These are phyloP conservation scores for Talaromyces pinophilus DNA, from an alignment of 2,329 filamentous ascomycete species.

Conservation along the genomic window DNA sequence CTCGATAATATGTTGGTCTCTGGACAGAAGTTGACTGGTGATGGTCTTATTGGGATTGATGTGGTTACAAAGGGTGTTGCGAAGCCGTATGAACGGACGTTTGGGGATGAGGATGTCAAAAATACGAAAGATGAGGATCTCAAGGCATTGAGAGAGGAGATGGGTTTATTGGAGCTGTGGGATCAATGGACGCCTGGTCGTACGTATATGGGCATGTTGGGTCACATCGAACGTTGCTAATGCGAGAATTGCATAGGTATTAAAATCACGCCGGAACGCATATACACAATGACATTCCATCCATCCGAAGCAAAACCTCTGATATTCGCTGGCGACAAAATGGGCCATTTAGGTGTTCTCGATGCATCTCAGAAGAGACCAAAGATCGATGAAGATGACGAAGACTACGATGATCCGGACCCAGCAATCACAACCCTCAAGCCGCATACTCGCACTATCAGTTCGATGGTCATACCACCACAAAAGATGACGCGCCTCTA, in stretches of 20 bases:
- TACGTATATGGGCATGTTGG: slow-evolving; percentile 41
- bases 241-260: slow-evolving; percentile 60
- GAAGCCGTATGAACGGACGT: slow-evolving; percentile 79
- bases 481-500: slow-evolving; percentile 74
- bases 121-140: slow-evolving; percentile 76
- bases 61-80: slow-evolving; percentile 66
- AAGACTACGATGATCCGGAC: slow-evolving; percentile 64
- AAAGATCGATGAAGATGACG: slow-evolving; percentile 55
- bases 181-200: slow-evolving; percentile 80
- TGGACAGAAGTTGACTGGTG: slow-evolving; percentile 69
- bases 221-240: slow-evolving; percentile 15
- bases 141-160: slow-evolving; percentile 70
- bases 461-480: slow-evolving; percentile 75
- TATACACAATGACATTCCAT: slow-evolving; percentile 87
- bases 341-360: slow-evolving; percentile 86
- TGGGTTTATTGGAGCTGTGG: slow-evolving; percentile 77
- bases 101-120: slow-evolving; percentile 78
- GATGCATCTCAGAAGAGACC: slow-evolving; percentile 64
- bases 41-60: slow-evolving; percentile 64
- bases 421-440: slow-evolving; percentile 89
- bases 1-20: slow-evolving; percentile 77
- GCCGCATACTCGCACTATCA: slow-evolving; percentile 84
- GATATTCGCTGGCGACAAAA: slow-evolving; percentile 91
- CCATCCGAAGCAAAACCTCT: slow-evolving; percentile 82
- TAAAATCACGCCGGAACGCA: slow-evolving; percentile 83